Base-by-base conservation (phyloP, 495 filamentous ascomycete genomes). In the Penicillium steckii region DNA sequence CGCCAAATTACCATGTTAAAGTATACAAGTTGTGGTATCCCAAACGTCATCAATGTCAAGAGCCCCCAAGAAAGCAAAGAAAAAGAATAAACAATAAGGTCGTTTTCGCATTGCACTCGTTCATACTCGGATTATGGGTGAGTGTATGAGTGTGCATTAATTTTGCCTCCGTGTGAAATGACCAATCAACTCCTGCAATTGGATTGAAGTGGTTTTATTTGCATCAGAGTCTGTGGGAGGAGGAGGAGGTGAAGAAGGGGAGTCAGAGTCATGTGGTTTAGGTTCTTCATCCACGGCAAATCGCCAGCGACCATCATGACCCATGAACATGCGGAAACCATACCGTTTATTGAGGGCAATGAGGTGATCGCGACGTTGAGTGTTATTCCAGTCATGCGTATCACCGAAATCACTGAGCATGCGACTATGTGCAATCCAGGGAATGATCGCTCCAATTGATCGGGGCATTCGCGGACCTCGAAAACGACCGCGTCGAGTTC, bases 271-370 rank as follows among this genome's bases (percentile, higher is more conserved):
- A 3, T 51, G 27, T 13, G 50, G 17, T 29, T 55, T 55, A n/a
- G 64, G 53, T 37, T 74, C 71, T 48, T 74, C 64, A 17, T 74
- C 71, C 2, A 74, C 69, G 1, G 69, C 69, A 49, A 63, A 74
- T 22, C 71, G 63, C 66, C 58, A 72, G 12, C 64, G 64, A 25
- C 60, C 60, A 35, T 74, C 69, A 9, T 53, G 50, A 0, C 59
- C 55, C 53, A 65, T 46, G 25, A 74, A 74, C 62, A 64, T 64
- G 24, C 71, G 68, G 48, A 74, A 74, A 0, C 46, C 61, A 18
- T 74, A 74, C 0, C 68, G 65, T 46, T 71, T 74, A 46, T 67
- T 46, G 25, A 74, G 37, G 7, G 56, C 18, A 3, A 52, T 32
- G 3, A 72, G 56, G 21, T 71, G 64, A n/a, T 53, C 55, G 33